phyloP scores from a whole-genome alignment of 768 basidiomycete species.

The Boletus rex-veris region DNA sequence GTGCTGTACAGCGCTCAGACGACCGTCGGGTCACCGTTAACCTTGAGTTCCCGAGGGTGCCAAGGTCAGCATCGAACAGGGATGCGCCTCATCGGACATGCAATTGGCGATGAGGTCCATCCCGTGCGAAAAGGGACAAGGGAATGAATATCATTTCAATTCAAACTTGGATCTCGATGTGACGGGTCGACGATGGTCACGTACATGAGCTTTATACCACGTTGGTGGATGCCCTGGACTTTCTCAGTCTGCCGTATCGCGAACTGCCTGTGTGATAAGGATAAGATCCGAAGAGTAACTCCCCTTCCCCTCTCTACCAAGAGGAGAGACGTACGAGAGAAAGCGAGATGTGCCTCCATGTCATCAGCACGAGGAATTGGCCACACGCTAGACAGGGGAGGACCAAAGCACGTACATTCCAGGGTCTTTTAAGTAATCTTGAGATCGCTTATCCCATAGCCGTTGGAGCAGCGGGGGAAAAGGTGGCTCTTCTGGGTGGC shows the following conservation, averaged over 20 bases:
- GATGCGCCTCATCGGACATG: slow-evolving; percentile 56
- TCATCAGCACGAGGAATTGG: too few relatives aligned
- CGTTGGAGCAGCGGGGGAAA: slow-evolving; percentile 52
- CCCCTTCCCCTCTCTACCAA: too few relatives aligned
- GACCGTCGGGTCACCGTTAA: neutral
- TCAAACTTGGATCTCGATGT: slow-evolving; percentile 12
- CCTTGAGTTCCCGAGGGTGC: neutral
- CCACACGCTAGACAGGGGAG: slow-evolving; percentile 38
- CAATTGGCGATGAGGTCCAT: slow-evolving; percentile 81
- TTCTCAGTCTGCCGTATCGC: slow-evolving; percentile 68
- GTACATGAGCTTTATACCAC: slow-evolving; percentile 73
- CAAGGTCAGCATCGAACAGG: neutral
- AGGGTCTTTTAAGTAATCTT: slow-evolving; percentile 39
- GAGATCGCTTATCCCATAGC: slow-evolving; percentile 25
- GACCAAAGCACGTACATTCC: slow-evolving; percentile 71
- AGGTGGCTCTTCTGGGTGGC: slow-evolving; percentile 13
- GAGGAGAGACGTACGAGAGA: too few relatives aligned
- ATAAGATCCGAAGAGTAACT: slow-evolving; percentile 9
- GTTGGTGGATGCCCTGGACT: slow-evolving; percentile 47
- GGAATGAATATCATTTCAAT: slow-evolving; percentile 1
- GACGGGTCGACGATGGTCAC: slow-evolving; percentile 18
- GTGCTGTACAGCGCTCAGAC: slow-evolving; percentile 41
- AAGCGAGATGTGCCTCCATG: too few relatives aligned
- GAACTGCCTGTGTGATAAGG: slow-evolving; percentile 38
- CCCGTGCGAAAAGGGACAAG: slow-evolving; percentile 33